A percentile compares a stretch with the other conserved stretches of the same genome.
Evolutionary conservation across 148 eudicot genomes (phyloP).

Genomic region (Pharnaceum exiguum): DNA sequence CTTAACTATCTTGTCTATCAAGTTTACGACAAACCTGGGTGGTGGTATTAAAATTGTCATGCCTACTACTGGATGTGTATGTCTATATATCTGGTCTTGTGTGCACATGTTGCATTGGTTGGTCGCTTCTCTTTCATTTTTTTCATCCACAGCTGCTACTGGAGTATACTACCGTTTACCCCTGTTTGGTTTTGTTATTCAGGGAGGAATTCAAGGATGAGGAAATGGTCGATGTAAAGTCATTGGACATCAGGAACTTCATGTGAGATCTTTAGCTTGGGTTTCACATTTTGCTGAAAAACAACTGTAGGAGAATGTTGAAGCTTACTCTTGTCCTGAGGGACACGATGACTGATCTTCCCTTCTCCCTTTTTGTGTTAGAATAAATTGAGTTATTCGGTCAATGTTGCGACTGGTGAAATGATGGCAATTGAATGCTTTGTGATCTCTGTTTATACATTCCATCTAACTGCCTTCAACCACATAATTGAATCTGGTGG

Average conservation of each 20-base stretch:
- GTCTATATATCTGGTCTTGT: too few species aligned
- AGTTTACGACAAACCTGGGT: too few species aligned
- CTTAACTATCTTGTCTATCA: too few species aligned
- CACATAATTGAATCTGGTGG: slow-evolving; percentile 2
- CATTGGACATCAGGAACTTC: slow-evolving; percentile 83
- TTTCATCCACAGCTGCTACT: too few species aligned
- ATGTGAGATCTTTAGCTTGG: slow-evolving; percentile 35
- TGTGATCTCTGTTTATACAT: slow-evolving; percentile 13
- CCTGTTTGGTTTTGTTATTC: slow-evolving; percentile 9
- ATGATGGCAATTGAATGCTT: slow-evolving; percentile 7
- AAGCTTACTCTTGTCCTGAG: slow-evolving; percentile 12
- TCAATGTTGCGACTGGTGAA: background rate
- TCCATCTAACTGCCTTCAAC: slow-evolving; percentile 3
- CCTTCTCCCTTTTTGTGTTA: slow-evolving; percentile 5
- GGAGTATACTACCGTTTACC: background rate
- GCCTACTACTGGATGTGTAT: too few species aligned
- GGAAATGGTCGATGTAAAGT: slow-evolving; percentile 77
- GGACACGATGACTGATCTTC: background rate
- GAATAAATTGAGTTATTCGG: slow-evolving; percentile 18
- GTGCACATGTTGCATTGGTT: too few species aligned
- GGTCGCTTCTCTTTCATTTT: too few species aligned
- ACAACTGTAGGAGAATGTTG: slow-evolving; percentile 9
- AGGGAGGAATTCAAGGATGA: slow-evolving; percentile 98
- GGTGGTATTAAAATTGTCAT: too few species aligned
- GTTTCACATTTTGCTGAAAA: slow-evolving; percentile 11